Evolutionary conservation across 306 rosid genomes (phyloP), one percentile per base, ranked within the genome.

Genomic region (Alnus rubra): DNA sequence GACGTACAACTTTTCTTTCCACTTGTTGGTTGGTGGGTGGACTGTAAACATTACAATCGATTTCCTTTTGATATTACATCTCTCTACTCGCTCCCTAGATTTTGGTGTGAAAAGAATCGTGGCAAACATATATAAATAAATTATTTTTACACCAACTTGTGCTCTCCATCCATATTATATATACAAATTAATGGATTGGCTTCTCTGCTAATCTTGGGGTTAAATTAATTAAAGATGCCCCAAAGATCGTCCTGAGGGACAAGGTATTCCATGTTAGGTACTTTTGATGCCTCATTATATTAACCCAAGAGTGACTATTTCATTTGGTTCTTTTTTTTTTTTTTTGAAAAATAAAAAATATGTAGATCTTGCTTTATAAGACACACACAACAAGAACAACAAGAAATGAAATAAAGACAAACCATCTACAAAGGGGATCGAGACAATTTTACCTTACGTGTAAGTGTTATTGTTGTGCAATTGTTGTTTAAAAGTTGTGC

Each of bases 31-130:
- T 49, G 74, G 42, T 60, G 60, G 42, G 28, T 54, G 62, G 14
- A 9, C 4, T 78, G 39, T 39, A 31, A 9, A 7, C 58, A 35
- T 76, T 77, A 16, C 87, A 82, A 72, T 63, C 9, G 28, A 2
- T 69, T 76, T 48, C 45, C 52, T 16, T 4, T 23, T 2, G 62
- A 7, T 78, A 79, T 82, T 83, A 82, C 87, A 58, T 48, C 31
- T 18, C n/a, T 55, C 30, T 78, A 74, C 74, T 70, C 19, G 47
- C 7, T 35, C 7, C 15, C 28, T 18, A 9, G 56, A 79, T 73
- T 79, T 63, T 10, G 71, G 74, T 64, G 58, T 18, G 4, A 55
- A 74, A 48, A 28, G 15, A 59, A 30, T 0, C 7, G 9, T 48
- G 9, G 14, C 6, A 0, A 59, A 28, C 37, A 23, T 23, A 23